These are phyloP conservation scores for Rosa persica DNA, from an alignment of 306 rosid genomes.

Conservation along the genomic window DNA sequence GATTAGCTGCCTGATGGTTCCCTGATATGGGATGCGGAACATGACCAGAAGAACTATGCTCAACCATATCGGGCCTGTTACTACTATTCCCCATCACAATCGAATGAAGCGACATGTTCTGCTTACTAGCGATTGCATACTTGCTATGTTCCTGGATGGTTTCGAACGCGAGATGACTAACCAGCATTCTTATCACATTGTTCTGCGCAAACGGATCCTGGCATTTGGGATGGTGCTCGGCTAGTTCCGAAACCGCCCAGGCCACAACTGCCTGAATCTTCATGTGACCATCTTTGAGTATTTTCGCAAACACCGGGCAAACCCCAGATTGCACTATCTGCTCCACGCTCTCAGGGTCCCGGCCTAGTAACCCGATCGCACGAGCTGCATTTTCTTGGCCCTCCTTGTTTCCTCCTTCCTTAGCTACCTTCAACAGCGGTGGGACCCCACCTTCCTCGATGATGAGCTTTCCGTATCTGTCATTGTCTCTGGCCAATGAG, in stretches of 20 bases:
- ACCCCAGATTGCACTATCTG: slow-evolving; percentile 65
- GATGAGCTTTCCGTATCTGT: slow-evolving; percentile 60
- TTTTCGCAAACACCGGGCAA: slow-evolving; percentile 54
- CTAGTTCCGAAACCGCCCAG: slow-evolving; percentile 68
- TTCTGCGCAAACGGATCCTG: slow-evolving; percentile 75
- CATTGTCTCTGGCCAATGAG: slow-evolving; percentile 72
- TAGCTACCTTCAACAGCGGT: slow-evolving; percentile 51
- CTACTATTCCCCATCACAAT: slow-evolving; percentile 41
- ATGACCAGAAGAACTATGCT: neutral
- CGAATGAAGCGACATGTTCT: slow-evolving; percentile 53
- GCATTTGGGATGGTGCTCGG: slow-evolving; percentile 63
- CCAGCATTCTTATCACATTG: slow-evolving; percentile 63
- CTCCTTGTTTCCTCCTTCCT: slow-evolving; percentile 53
- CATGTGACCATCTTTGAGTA: slow-evolving; percentile 80
- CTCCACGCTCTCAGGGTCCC: slow-evolving; percentile 67
- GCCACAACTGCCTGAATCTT: slow-evolving; percentile 63
- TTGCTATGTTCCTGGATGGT: slow-evolving; percentile 79
- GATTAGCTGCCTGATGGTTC: slow-evolving; percentile 2
- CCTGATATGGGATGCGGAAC: slow-evolving; percentile 31
- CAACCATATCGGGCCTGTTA: neutral
- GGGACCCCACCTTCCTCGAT: slow-evolving; percentile 71
- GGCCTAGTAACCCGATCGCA: slow-evolving; percentile 67
- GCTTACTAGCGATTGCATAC: slow-evolving; percentile 46
- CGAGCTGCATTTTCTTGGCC: slow-evolving; percentile 69
- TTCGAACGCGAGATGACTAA: slow-evolving; percentile 75